A percentile compares a stretch with the other conserved stretches of the same genome.
Conservation (phyloP, 2,329 filamentous ascomycete genomes). For the Didymosphaeria variabile region DNA sequence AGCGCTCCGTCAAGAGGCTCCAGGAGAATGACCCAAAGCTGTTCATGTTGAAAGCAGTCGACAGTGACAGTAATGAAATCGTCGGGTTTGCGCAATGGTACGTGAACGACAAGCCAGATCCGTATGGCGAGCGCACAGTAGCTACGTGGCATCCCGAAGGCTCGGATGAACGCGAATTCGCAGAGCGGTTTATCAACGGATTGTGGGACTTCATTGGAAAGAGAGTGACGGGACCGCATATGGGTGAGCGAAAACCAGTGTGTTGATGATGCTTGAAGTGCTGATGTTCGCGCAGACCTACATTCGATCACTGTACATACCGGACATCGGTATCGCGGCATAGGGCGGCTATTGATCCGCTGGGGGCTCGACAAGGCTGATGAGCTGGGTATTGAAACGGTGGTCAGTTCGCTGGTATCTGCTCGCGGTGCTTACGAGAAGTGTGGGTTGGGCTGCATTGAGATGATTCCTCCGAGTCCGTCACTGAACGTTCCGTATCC, state of each 20-base stretch:
- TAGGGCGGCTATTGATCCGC: slow-evolving; percentile 46
- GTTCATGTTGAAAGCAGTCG: slow-evolving; percentile 27
- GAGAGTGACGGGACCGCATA: slow-evolving; percentile 28
- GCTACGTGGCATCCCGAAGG: slow-evolving; percentile 34
- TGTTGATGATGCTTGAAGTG: not conserved
- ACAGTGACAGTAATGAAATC: slow-evolving; percentile 25
- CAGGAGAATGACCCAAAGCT: slow-evolving; percentile 20
- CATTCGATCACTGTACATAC: slow-evolving; percentile 31
- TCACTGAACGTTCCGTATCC: slow-evolving; percentile 23
- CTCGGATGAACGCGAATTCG: slow-evolving; percentile 33
- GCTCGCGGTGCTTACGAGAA: slow-evolving; percentile 33
- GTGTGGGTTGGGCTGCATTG: slow-evolving; percentile 30
- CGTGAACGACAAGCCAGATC: slow-evolving; percentile 25
- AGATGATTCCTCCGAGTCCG: slow-evolving; percentile 28
- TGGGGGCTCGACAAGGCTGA: slow-evolving; percentile 51
- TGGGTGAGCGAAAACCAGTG: slow-evolving; percentile 21
- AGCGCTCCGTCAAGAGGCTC: not conserved
- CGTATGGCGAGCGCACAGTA: slow-evolving; percentile 17
- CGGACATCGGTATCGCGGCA: slow-evolving; percentile 44
- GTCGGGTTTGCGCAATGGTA: slow-evolving; percentile 30
- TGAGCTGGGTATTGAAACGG: slow-evolving; percentile 37
- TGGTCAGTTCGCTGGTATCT: slow-evolving; percentile 27
- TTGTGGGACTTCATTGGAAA: slow-evolving; percentile 29
- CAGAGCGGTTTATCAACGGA: slow-evolving; percentile 36
- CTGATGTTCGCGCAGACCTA: slow-evolving; percentile 23